Evolutionary conservation across 2,329 filamentous ascomycete species (phyloP), one percentile per base, ranked within the genome.

Genomic region (Cladophialophora bantiana): DNA sequence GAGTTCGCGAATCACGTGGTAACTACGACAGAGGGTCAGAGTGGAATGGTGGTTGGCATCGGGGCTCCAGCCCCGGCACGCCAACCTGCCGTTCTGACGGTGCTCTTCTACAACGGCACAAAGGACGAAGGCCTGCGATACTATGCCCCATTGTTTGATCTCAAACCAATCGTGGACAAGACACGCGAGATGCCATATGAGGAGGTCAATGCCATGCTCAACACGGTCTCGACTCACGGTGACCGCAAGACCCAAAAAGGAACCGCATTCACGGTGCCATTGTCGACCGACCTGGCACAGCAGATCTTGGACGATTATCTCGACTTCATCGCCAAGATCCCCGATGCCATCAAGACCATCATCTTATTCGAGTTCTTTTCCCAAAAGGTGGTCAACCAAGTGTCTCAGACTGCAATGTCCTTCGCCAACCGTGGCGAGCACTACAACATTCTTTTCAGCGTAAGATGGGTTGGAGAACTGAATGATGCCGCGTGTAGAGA

Each of bases 371-470:
- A 85, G 68, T 75, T 81, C 26, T 78, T 79, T 18, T 77, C 82
- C n/a, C 78, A 78, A 62, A 72, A 74, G 3, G 79, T 81, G 70
- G 75, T 81, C 32, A 56, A 35, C 31, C 82, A 4, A 71, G 75
- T 0, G 68, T 76, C 0, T 65, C 74, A 2, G 77, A 76, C 1
- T 84, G 79, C 7, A 79, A 83, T 35, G 31, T 35, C 31, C 0
- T 83, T 83, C 63, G 80, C 81, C 3, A 83, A 81, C 66, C 78
- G 83, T 4, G 81, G 80, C 5, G 71, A 72, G 3, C 80, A 81
- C 45, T 81, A 81, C 67, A 82, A 84, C 54, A 78, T 78, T 0
- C 74, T 80, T 55, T 76, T 80, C 1, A 70, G 73, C 6, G 74
- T 81, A 36, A 75, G 77, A 12, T 84, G 83, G 82, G 75, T 76